Evolutionary conservation across 768 basidiomycete species (phyloP), one percentile per base, ranked within the genome.

Genomic region (Inosperma sp.): DNA sequence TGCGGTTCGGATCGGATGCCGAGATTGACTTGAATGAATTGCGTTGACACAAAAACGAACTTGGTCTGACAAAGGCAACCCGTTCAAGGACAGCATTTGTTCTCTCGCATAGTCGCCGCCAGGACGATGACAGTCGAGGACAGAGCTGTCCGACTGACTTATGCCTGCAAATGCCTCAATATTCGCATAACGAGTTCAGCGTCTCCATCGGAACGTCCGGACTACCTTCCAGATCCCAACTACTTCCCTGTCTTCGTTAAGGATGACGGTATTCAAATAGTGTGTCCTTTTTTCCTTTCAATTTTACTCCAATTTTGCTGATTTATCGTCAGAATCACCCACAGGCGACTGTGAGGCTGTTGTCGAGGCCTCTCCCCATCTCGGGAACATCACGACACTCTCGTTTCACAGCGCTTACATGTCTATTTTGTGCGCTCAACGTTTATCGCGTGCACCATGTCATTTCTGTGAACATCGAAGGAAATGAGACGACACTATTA

Each of bases 161-260:
- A 75, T 68, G 74, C 86, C 48, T 89, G 87, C 66, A 76, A 70
- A 62, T 89, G 87, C 59, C 78, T 89, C 52, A 89, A 89, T 61
- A 73, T 89, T 39, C 79, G 77, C 55, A 76, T 88, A 53, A 68
- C 65, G 36, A 63, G 73, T 7, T 65, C 65, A 22, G 68, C 67
- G 31, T 56, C 71, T 10, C 61, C 70, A 10, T 52, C 64, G 17
- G 51, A 60, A 25, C 63, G 68, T 35, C 65, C 72, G 50, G 65
- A 68, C 46, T 58, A 63, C 54, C 56, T 61, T 46, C 46, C 58
- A 55, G 71, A 72, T 60, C 58, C 68, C 7, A 71, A 75, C 37
- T 86, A 79, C 65, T 62, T 63, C 16, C 73, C 74, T 50, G 71
- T 85, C 30, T 81, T 79, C 62, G 83, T 86, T 42, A 82, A 77